A percentile compares a stretch with the other conserved stretches of the same genome.
Conservation (phyloP, 2,329 filamentous ascomycete species). For the Periconia sp. region DNA sequence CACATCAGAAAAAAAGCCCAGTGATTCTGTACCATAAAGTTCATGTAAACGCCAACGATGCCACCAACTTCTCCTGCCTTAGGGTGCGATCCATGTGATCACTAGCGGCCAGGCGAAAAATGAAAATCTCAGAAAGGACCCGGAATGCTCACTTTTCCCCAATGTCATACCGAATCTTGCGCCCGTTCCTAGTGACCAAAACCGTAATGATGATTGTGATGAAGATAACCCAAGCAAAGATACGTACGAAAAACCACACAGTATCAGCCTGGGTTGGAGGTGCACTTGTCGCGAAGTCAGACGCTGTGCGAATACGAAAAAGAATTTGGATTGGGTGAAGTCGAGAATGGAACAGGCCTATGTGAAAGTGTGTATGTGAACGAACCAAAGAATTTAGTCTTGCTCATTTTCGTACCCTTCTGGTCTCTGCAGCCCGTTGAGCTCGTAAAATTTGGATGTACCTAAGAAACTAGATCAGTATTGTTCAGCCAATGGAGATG, state of each 20-base stretch:
- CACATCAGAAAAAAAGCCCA: not conserved
- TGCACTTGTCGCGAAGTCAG: constrained; percentile 35
- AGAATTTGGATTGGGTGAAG: constrained; percentile 1
- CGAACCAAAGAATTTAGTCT: constrained; percentile 24
- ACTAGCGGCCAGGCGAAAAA: too few species aligned
- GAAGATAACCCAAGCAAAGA: constrained; percentile 21
- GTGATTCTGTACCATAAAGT: not conserved
- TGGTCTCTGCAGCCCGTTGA: constrained; percentile 80
- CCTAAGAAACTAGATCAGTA: constrained; percentile 56
- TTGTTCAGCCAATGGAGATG: too few species aligned
- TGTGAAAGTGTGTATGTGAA: constrained; percentile 10
- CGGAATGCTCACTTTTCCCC: not conserved
- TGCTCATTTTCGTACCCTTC: constrained; percentile 78
- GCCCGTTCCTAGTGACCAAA: constrained; percentile 12
- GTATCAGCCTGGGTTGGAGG: constrained; percentile 23
- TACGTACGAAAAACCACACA: constrained; percentile 24
- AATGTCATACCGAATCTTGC: constrained; percentile 9
- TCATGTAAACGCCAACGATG: constrained; percentile 3
- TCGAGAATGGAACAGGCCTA: constrained; percentile 1
- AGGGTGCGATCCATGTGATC: not conserved
- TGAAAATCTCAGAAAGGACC: not conserved
- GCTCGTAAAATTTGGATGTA: constrained; percentile 82
- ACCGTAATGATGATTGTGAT: constrained; percentile 16
- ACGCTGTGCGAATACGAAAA: constrained; percentile 14
- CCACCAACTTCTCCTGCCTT: not conserved